Evolutionary conservation across 78 protist genomes (phyloP).

Genomic region (Speleostelium caveatum): DNA sequence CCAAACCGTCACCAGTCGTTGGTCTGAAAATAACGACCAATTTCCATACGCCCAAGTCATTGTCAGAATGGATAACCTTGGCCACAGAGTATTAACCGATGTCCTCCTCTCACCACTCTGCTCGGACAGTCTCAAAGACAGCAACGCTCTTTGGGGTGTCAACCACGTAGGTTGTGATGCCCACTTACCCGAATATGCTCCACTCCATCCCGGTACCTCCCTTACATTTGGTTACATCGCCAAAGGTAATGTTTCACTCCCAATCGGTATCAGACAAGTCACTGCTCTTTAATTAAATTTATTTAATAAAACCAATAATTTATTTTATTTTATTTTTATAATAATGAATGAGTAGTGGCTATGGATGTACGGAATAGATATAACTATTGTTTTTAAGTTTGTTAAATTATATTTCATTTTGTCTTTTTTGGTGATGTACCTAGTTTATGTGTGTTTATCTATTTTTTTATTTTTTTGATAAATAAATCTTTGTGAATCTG

Average conservation of each 20-base stretch:
- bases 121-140: background rate
- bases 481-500: too few relatives aligned
- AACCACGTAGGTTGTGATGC: background rate
- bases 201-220: background rate
- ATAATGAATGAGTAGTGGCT: too few relatives aligned
- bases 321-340: too few relatives aligned
- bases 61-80: background rate
- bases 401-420: too few relatives aligned
- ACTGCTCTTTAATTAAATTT: background rate
- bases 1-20: background rate
- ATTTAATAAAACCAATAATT: too few relatives aligned
- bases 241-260: background rate
- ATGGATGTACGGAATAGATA: too few relatives aligned
- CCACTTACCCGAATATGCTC: background rate
- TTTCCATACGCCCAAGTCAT: background rate
- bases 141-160: background rate
- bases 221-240: background rate
- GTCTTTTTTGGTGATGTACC: too few relatives aligned
- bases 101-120: background rate
- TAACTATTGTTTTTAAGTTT: too few relatives aligned
- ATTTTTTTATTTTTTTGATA: too few relatives aligned
- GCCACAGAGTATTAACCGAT: background rate
- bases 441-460: too few relatives aligned
- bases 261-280: background rate
- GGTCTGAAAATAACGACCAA: background rate